These are phyloP conservation scores for Hanseniaspora sp. DNA, from an alignment of 1,139 yeast species.

Conservation along the genomic window DNA sequence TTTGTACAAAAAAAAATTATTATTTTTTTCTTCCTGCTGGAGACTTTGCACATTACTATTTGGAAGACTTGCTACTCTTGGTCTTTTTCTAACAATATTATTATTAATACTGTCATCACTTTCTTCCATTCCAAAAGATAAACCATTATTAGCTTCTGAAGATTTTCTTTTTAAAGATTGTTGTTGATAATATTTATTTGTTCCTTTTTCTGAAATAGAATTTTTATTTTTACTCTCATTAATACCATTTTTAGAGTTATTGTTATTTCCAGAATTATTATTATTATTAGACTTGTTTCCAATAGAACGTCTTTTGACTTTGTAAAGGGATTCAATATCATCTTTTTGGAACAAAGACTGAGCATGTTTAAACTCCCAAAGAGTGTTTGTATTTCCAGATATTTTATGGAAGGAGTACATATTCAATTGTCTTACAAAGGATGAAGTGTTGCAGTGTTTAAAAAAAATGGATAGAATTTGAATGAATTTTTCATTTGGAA, in stretches of 20 bases:
- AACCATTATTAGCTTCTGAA: neutral
- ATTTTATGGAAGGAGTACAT: conserved; percentile 70
- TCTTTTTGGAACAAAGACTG: conserved; percentile 56
- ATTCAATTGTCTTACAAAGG: conserved; percentile 66
- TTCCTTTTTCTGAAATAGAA: neutral
- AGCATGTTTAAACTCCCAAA: conserved; percentile 66
- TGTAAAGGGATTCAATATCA: conserved; percentile 45
- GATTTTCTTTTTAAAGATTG: conserved; percentile 2
- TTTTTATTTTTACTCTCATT: too few relatives aligned
- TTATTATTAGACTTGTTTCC: neutral
- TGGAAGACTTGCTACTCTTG: conserved; percentile 4
- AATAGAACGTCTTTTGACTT: conserved; percentile 54
- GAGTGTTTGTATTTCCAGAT: conserved; percentile 15
- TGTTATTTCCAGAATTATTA: neutral
- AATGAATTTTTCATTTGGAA: conserved; percentile 48
- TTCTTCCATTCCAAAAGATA: neutral
- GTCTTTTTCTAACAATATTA: neutral
- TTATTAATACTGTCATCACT: neutral
- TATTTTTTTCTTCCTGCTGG: neutral
- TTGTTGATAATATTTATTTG: neutral
- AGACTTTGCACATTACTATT: neutral
- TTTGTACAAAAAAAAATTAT: neutral
- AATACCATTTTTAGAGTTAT: neutral
- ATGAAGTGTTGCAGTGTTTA: conserved; percentile 67
- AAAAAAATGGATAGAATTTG: conserved; percentile 52